phyloP scores from a whole-genome alignment of 441 rosid genomes.

The Croton laevigatus region DNA sequence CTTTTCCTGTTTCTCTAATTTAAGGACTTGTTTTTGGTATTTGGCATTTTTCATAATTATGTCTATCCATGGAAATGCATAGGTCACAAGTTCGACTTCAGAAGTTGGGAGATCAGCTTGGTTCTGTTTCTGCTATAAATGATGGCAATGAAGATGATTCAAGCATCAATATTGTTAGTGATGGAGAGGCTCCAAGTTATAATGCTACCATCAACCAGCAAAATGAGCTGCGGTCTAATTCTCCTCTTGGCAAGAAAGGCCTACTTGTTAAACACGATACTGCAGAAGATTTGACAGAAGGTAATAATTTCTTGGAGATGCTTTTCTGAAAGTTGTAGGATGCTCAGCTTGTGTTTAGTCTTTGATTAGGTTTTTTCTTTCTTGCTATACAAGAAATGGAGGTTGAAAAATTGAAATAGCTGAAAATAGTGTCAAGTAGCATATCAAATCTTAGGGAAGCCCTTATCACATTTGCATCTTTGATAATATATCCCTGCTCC shows the following conservation, averaged over 20 bases:
- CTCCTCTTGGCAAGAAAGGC: constrained; percentile 44
- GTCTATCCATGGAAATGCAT: constrained; percentile 26
- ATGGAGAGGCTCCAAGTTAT: constrained; percentile 52
- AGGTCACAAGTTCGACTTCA: constrained; percentile 79
- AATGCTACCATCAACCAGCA: constrained; percentile 31
- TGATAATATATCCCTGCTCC: neutral
- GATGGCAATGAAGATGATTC: constrained; percentile 60
- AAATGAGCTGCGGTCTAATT: constrained; percentile 37
- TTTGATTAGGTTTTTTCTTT: neutral
- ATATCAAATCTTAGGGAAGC: neutral
- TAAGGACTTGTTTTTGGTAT: neutral
- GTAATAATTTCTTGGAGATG: constrained; percentile 32
- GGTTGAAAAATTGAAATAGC: neutral
- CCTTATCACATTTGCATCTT: neutral
- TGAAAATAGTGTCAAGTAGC: neutral
- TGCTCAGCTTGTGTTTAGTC: neutral
- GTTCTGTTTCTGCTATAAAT: constrained; percentile 36
- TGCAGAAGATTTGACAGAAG: constrained; percentile 36
- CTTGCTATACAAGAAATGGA: neutral
- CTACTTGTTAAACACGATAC: constrained; percentile 30
- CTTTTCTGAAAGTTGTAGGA: constrained; percentile 11
- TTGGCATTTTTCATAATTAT: constrained; percentile 19
- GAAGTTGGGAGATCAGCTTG: constrained; percentile 69
- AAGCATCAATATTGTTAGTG: constrained; percentile 58
- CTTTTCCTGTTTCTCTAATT: constrained; percentile 6